Conservation (phyloP, 1,284 basidiomycete species). For the Golubevia pallescens region DNA sequence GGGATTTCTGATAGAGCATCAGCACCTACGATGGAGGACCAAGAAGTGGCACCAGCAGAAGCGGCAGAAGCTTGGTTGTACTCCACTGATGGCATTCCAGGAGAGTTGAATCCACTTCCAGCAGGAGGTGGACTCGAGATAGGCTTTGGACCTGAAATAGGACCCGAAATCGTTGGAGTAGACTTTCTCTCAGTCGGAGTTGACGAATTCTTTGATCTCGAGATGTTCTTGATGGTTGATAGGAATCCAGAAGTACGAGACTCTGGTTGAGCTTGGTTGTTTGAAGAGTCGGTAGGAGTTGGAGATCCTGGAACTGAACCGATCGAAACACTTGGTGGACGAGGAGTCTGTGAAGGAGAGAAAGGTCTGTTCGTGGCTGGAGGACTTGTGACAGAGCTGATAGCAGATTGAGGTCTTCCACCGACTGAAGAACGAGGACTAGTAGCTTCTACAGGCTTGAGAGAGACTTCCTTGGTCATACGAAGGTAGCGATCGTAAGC, state of each 20-base stretch:
- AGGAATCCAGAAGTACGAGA: constrained; percentile 40
- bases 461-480: constrained; percentile 41
- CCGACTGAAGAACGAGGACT: constrained; percentile 2
- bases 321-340: background rate
- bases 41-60: constrained; percentile 71
- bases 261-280: constrained; percentile 19
- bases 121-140: background rate
- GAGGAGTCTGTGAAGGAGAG: background rate
- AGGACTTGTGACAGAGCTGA: constrained; percentile 60
- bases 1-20: constrained; percentile 80
- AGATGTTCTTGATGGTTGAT: constrained; percentile 47
- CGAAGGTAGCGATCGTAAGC: constrained; percentile 84
- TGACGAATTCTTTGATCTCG: constrained; percentile 7
- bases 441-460: background rate
- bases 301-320: constrained; percentile 1
- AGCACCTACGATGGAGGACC: constrained; percentile 86
- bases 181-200: constrained; percentile 14
- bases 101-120: background rate
- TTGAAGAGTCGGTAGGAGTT: background rate
- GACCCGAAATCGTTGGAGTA: constrained; percentile 26
- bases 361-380: constrained; percentile 40
- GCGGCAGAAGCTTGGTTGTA: background rate
- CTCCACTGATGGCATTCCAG: no score
- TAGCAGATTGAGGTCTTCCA: constrained; percentile 5
- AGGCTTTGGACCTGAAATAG: constrained; percentile 9